Evolutionary conservation across 164 flowering plant genomes (phyloP), one percentile per base, ranked within the genome.

Genomic region (Tinospora cordifolia): DNA sequence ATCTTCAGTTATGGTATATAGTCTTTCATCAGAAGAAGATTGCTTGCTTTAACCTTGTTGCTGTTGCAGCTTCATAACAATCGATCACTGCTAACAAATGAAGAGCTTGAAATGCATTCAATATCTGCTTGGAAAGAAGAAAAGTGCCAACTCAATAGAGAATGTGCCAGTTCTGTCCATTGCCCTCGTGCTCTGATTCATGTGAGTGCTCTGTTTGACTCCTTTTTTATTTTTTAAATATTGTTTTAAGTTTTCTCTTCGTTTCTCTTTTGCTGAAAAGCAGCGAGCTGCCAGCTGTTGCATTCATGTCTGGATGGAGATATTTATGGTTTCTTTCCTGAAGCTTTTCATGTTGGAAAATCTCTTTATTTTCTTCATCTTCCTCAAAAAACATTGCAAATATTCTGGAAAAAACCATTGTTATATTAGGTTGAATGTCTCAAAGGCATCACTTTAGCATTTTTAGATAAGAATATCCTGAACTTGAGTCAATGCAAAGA

Each of bases 101-200:
- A 75, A 71, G 79, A 80, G 70, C 81, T 75, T 66, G 80, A 79
- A 47, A 67, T 67, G 62, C 80, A 73, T 59, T 68, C 85, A 26
- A 66, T 83, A 41, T 79, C 76, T 36, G 77, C 82, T 67, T 80
- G 83, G 83, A 83, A 83, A 75, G 80, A 78, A 66, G 72, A 75
- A 65, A 83, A 80, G 68, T 14, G 36, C 24, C 79, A 75, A 67
- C 66, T 69, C 0, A 74, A 65, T 21, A 65, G 82, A 75, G 68
- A 72, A 62, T 46, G 72, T 14, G 66, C 65, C 30, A 73, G 71
- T 57, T 39, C 78, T 75, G 6, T 64, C 46, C 63, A 44, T 40
- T 51, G 59, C 5, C 30, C 68, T 22, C 47, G 47, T 51, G 65
- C 80, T 76, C 65, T 80, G 66, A 75, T 83, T 75, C 80, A 77